Conservation (phyloP, 2,329 filamentous ascomycete species). For the Epichloe sp. region DNA sequence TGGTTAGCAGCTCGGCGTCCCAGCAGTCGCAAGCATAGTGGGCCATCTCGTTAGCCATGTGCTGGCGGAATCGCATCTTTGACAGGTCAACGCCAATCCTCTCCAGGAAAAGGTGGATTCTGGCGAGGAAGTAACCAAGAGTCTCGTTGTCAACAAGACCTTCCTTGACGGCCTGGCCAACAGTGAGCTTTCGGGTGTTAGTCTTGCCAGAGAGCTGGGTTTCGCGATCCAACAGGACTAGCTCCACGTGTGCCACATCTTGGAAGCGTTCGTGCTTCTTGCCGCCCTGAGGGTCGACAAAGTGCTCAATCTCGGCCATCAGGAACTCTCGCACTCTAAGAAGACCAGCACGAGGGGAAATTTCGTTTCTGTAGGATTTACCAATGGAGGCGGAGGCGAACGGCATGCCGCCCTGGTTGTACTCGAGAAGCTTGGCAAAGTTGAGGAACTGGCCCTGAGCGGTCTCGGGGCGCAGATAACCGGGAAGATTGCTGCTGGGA, state of each 20-base stretch:
- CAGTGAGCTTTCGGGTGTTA: conserved; percentile 54
- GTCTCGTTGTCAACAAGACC: conserved; percentile 93
- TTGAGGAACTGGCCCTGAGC: conserved; percentile 97
- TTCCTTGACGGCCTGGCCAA: conserved; percentile 74
- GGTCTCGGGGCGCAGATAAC: conserved; percentile 85
- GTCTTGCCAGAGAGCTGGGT: conserved; percentile 83
- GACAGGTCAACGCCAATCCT: conserved; percentile 75
- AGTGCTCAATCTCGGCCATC: conserved; percentile 99
- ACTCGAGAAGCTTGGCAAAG: conserved; percentile 91
- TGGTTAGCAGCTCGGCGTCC: conserved; percentile 88
- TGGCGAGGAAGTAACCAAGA: conserved; percentile 89
- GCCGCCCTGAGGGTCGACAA: conserved; percentile 83
- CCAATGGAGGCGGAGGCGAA: conserved; percentile 96
- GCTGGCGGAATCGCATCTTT: conserved; percentile 93
- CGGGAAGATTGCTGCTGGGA: conserved; percentile 73
- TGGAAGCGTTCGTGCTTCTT: conserved; percentile 88
- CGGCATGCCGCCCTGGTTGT: conserved; percentile 89
- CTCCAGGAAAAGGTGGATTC: conserved; percentile 81
- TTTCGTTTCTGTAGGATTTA: conserved; percentile 97
- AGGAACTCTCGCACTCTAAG: conserved; percentile 92
- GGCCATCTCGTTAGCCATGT: conserved; percentile 69
- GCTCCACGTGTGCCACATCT: conserved; percentile 71
- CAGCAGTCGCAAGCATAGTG: conserved; percentile 97
- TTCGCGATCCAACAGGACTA: conserved; percentile 71
- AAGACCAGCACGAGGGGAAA: conserved; percentile 83